Evolutionary conservation across 768 basidiomycete species (phyloP).

Genomic region (Lactarius deliciosus): DNA sequence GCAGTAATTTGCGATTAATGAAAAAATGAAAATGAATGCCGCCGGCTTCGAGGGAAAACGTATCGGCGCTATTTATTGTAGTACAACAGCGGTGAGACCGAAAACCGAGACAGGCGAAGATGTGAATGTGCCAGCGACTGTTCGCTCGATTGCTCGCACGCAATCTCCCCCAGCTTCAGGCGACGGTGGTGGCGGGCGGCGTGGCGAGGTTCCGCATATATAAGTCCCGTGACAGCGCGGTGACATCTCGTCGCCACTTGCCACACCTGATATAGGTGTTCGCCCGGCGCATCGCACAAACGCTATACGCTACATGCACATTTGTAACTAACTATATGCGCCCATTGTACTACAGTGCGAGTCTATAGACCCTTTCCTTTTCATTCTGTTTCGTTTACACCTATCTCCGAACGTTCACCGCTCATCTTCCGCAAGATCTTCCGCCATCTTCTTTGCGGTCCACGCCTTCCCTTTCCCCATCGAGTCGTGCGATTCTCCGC

Average conservation of each 20-base stretch:
- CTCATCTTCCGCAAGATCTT: background rate
- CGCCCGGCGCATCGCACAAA: too few relatives aligned
- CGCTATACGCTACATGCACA: too few relatives aligned
- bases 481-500: background rate
- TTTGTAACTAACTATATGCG: too few relatives aligned
- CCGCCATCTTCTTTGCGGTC: background rate
- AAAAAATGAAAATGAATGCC: background rate
- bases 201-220: background rate
- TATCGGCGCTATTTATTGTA: background rate
- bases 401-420: background rate
- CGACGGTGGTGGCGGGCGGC: background rate
- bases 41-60: background rate
- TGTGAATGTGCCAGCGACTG: background rate
- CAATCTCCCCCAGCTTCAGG: background rate
- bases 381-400: too few relatives aligned
- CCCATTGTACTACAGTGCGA: too few relatives aligned
- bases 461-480: background rate
- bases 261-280: too few relatives aligned
- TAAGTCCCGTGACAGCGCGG: conserved; percentile 21
- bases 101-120: background rate
- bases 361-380: too few relatives aligned
- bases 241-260: conserved; percentile 4
- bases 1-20: background rate
- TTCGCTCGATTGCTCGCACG: conserved; percentile 1
- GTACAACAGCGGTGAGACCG: background rate